A percentile compares a stretch with the other conserved stretches of the same genome.
phyloP scores from a whole-genome alignment of 148 eudicot genomes.

The Diospyros kaki region DNA sequence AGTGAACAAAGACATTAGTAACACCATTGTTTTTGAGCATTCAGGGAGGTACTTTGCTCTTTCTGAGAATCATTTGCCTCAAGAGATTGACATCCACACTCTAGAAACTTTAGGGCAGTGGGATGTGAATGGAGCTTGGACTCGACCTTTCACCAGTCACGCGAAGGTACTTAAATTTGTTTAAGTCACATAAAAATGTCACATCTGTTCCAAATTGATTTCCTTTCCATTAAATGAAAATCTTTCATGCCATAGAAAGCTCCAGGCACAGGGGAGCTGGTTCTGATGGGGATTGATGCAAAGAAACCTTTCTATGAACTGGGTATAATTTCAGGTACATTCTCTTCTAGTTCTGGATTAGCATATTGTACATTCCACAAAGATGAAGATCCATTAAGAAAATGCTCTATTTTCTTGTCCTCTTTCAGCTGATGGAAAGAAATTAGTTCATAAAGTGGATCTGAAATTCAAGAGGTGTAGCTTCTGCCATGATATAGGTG shows the following conservation, averaged over 20 bases:
- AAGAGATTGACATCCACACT: conserved; percentile 12
- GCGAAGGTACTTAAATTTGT: conserved; percentile 11
- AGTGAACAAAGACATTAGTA: conserved; percentile 11
- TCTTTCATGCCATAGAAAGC: conserved; percentile 19
- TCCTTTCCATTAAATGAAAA: not conserved
- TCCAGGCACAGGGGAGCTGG: conserved; percentile 34
- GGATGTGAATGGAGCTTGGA: conserved; percentile 17
- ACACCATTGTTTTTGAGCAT: conserved; percentile 18
- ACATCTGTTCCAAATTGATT: too few species aligned
- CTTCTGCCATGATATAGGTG: conserved; percentile 9
- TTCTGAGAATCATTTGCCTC: conserved; percentile 11
- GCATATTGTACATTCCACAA: too few species aligned
- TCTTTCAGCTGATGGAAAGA: conserved; percentile 8
- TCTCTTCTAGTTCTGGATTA: not conserved
- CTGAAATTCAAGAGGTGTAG: not conserved
- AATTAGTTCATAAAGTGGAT: conserved; percentile 5
- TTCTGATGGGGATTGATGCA: conserved; percentile 30
- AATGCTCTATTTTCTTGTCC: not conserved
- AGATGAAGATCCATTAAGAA: not conserved
- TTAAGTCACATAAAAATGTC: too few species aligned
- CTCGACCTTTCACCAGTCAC: conserved; percentile 21
- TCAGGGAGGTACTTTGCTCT: conserved; percentile 11
- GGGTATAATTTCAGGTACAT: conserved; percentile 7
- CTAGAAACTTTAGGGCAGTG: conserved; percentile 12
- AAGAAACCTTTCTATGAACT: conserved; percentile 17